Evolutionary conservation across 139 green algal genomes (phyloP), one percentile per base, ranked within the genome.

Genomic region (Asterochloris erici): DNA sequence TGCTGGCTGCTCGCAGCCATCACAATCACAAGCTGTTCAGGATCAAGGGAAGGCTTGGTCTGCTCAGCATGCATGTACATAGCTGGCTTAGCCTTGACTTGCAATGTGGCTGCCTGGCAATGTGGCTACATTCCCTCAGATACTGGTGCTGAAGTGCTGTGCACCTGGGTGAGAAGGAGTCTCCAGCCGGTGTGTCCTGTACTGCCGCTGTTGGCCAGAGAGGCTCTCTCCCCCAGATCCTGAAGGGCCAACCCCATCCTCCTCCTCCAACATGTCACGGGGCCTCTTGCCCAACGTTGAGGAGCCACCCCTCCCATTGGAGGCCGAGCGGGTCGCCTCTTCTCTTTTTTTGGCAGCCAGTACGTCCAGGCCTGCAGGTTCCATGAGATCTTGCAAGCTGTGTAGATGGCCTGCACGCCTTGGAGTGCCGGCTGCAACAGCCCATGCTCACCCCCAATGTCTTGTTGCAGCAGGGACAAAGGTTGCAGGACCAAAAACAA

Each of bases 121-220:
- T 12, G 29, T 69, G 38, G 38, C 38, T 54, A 6, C 38, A 54
- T 54, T 6, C 38, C 38, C 38, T 2, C 38, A 6, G 38, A 54
- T 54, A 6, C 38, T 54, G 6, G 38, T 83, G 28, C 63, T 23
- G 19, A 47, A 73, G 63, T 66, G 63, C 13, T 61, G 70, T 73
- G 26, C 64, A 89, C 92, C 93, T 54, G 93, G 93, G 74, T 95
- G 90, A 4, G 90, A 95, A 15, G 95, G 95, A 11, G 95, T 98
- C 6, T 97, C 94, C 12, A 93, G 68, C 12, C 91, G 88, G 88
- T 91, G 87, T 1, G 88, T 89, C 0, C 95, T 83, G 86, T 94
- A 96, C 26, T 90, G 89, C 14, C 94, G 28, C 17, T 68, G 21
- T 29, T 63, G 73, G 14, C 23, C 26, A 27, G 27, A 70, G 54